Evolutionary conservation across 2,329 filamentous ascomycete genomes (phyloP), one percentile per base, ranked within the genome.

Genomic region (Epichloe amarillans): DNA sequence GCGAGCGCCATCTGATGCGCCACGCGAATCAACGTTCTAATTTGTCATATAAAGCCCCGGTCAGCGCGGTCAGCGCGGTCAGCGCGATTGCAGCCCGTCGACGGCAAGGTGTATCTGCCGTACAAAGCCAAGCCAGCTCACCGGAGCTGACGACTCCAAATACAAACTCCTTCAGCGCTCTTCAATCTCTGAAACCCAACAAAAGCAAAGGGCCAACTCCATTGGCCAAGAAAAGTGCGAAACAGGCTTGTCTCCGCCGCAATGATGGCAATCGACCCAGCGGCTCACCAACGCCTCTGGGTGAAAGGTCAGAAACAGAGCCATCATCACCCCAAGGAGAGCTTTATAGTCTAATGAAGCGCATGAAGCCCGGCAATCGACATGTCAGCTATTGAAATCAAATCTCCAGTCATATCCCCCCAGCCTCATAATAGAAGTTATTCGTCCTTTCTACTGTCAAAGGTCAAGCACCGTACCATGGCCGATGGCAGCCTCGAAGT

Each of bases 381-480:
- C 10, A 50, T 44, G 4, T 33, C 10, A 17, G n/a, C 47, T 42
- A 17, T 17, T n/a, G 50, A 46, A 47, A 11, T 17, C 14, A 12
- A 15, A 19, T 3, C 19, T 40, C 21, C 42, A 17, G 7, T 26
- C 6, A 35, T 19, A n/a, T 49, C 52, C 10, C 10, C 36, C 49
- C 53, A 50, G 44, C 47, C 52, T 38, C 54, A 51, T 43, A 37
- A 53, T n/a, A 53, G 56, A 3, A 66, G 69, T 19, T 68, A 74
- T 49, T 72, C 72, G 0, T 72, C 74, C 0, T 75, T 77, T 49
- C 68, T 63, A 21, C 66, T 70, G 2, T 69, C 58, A 21, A 71
- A 72, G 52, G 65, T 66, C 40, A 79, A 75, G 44, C 62, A 69
- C 19, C 65, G 66, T 46, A 60, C 56, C 21, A 69, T 68, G 21